Evolutionary conservation across 2,329 filamentous ascomycete species (phyloP), one percentile per base, ranked within the genome.

Genomic region (Stemphylium vesicarium): DNA sequence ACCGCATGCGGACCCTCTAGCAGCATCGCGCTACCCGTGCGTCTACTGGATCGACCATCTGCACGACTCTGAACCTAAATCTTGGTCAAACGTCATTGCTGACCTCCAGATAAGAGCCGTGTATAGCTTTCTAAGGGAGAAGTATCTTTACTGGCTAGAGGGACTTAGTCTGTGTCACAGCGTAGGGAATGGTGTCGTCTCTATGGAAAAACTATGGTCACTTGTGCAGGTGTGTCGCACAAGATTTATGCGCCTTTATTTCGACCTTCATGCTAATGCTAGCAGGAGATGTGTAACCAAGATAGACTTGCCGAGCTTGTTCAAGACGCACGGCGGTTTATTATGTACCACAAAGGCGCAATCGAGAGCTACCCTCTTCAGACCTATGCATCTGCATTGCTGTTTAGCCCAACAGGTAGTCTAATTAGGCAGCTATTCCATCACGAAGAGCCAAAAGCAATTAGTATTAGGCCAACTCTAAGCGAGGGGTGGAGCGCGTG

Each of bases 41-140:
- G 47, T 74, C 33, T 72, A 70, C 52, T 77, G 72, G 75, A 53
- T 68, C 22, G 62, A 71, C 35, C 72, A 76, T 60, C 56, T 76
- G 13, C 68, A 51, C 47, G 63, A 63, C 35, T 60, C 26, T 26
- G 41, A 45, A 8, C 35, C 35, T 33, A 47, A 16, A n/a, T n/a
- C n/a, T n/a, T n/a, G n/a, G n/a, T n/a, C n/a, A n/a, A n/a, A n/a
- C n/a, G n/a, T n/a, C n/a, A n/a, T n/a, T n/a, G n/a, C n/a, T n/a
- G n/a, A n/a, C n/a, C n/a, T n/a, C n/a, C n/a, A n/a, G n/a, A n/a
- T n/a, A n/a, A n/a, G n/a, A n/a, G n/a, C n/a, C n/a, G n/a, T n/a
- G n/a, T n/a, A n/a, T n/a, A n/a, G n/a, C n/a, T n/a, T 13, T 47
- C 22, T 56, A 16, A 47, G 36, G 33, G 26, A 40, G 29, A 44